Conservation (phyloP, 805 yeast species). For the Yarrowia phangngaensis region DNA sequence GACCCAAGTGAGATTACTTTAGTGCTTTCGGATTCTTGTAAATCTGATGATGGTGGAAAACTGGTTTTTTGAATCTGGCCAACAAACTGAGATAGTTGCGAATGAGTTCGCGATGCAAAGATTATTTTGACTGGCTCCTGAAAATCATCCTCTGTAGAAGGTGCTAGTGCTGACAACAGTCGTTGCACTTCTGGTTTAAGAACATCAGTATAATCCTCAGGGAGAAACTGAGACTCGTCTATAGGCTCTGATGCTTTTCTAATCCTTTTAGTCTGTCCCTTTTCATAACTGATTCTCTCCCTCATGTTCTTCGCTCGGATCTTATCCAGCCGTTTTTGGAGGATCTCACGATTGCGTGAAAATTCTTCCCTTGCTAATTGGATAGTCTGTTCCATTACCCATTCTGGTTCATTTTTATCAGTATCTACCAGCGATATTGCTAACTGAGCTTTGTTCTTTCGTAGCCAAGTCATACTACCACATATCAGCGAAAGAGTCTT, state of each 20-base stretch:
- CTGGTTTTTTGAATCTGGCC: slow-evolving; percentile 46
- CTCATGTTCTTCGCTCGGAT: slow-evolving; percentile 30
- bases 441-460: slow-evolving; percentile 45
- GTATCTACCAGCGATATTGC: slow-evolving; percentile 34
- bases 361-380: slow-evolving; percentile 30
- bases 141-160: slow-evolving; percentile 27
- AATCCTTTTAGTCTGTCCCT: slow-evolving; percentile 10
- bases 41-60: slow-evolving; percentile 27
- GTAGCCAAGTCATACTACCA: slow-evolving; percentile 77
- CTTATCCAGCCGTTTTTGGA: slow-evolving; percentile 31
- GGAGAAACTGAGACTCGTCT: slow-evolving; percentile 40
- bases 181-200: slow-evolving; percentile 1
- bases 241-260: slow-evolving; percentile 36
- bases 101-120: slow-evolving; percentile 85
- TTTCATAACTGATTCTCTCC: slow-evolving; percentile 27
- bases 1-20: slow-evolving; percentile 77
- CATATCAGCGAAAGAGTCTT: slow-evolving; percentile 86
- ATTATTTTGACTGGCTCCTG: slow-evolving; percentile 48
- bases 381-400: slow-evolving; percentile 52
- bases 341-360: slow-evolving; percentile 30
- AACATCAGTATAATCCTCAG: slow-evolving; percentile 7
- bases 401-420: slow-evolving; percentile 60
- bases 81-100: slow-evolving; percentile 78
- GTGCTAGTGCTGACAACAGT: slow-evolving; percentile 1
- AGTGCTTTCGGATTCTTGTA: slow-evolving; percentile 50